Percentiles rank a stretch among this genome's conserved stretches.
phyloP scores from a whole-genome alignment of 352 stramenopile genomes.

The Blastocystis sp. region DNA sequence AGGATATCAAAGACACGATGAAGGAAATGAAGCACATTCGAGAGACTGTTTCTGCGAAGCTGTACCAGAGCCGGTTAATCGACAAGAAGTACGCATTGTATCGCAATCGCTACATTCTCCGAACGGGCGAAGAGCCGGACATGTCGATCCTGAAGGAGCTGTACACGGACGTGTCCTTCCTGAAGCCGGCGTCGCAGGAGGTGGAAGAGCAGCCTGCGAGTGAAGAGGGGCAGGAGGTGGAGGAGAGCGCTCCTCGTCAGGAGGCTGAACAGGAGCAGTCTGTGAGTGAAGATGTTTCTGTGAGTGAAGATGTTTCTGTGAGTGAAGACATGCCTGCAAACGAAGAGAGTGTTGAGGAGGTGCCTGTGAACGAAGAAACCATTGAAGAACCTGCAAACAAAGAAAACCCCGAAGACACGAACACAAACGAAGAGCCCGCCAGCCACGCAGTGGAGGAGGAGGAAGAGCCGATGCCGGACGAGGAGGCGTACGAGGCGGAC shows the following conservation, averaged over 20 bases:
- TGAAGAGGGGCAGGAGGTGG: background rate
- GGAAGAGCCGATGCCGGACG: background rate
- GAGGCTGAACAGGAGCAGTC: background rate
- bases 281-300: background rate
- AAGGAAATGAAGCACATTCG: conserved; percentile 19
- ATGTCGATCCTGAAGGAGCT: conserved; percentile 15
- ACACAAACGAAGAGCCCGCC: background rate
- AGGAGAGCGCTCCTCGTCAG: background rate
- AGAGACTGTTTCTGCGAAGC: background rate
- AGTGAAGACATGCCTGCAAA: background rate
- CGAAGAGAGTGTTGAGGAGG: conserved; percentile 28
- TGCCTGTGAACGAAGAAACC: background rate
- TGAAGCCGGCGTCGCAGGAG: background rate
- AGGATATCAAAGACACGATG: background rate
- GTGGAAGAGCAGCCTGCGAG: background rate
- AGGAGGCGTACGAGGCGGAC: conserved; percentile 27
- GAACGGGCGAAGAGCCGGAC: conserved; percentile 17
- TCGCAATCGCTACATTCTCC: conserved; percentile 52
- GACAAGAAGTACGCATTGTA: conserved; percentile 66
- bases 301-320: conserved; percentile 12
- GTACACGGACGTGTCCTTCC: conserved; percentile 42
- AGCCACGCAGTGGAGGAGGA: conserved; percentile 46
- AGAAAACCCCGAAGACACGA: background rate
- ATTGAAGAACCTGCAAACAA: conserved; percentile 15
- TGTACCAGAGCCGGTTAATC: conserved; percentile 21